Conservation (phyloP, 805 yeast species). For the Teunomyces cretensis region DNA sequence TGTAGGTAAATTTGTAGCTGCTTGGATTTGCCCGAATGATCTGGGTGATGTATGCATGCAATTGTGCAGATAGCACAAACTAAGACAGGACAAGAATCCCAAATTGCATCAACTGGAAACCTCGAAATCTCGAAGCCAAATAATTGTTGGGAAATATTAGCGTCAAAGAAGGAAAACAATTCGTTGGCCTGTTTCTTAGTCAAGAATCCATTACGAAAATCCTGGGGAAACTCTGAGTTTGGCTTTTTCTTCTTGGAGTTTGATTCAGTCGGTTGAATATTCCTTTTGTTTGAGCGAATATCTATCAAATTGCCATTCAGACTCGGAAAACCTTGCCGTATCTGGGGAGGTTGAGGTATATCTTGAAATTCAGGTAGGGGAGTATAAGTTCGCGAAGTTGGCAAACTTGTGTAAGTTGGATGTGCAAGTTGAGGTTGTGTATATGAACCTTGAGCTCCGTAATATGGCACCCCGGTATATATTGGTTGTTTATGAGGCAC, state of each 20-base stretch:
- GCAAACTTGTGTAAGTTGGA: neutral
- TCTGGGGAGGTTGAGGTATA: neutral
- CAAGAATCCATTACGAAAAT: slow-evolving; percentile 39
- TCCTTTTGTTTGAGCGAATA: neutral
- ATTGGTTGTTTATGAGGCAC: neutral
- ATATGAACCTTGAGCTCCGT: neutral
- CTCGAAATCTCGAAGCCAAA: slow-evolving; percentile 62
- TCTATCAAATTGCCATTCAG: neutral
- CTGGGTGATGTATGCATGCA: slow-evolving; percentile 60
- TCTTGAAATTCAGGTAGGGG: neutral
- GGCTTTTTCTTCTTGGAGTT: neutral
- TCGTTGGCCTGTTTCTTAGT: slow-evolving; percentile 43
- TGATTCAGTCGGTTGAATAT: neutral
- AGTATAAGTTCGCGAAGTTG: neutral
- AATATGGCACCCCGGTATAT: neutral
- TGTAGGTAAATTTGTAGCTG: slow-evolving; percentile 31
- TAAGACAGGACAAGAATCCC: slow-evolving; percentile 57
- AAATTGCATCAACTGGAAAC: slow-evolving; percentile 47
- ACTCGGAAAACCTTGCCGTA: neutral
- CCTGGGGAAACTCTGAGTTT: slow-evolving; percentile 16
- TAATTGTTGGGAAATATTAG: slow-evolving; percentile 58
- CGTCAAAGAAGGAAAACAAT: slow-evolving; percentile 51
- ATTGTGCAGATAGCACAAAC: slow-evolving; percentile 61
- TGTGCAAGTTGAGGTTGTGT: neutral
- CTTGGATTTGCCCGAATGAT: slow-evolving; percentile 27